Percentiles rank a stretch among this genome's conserved stretches.
Evolutionary conservation across 202 grass and related monocot species (phyloP).

Genomic region (Hordeum pubiflorum): DNA sequence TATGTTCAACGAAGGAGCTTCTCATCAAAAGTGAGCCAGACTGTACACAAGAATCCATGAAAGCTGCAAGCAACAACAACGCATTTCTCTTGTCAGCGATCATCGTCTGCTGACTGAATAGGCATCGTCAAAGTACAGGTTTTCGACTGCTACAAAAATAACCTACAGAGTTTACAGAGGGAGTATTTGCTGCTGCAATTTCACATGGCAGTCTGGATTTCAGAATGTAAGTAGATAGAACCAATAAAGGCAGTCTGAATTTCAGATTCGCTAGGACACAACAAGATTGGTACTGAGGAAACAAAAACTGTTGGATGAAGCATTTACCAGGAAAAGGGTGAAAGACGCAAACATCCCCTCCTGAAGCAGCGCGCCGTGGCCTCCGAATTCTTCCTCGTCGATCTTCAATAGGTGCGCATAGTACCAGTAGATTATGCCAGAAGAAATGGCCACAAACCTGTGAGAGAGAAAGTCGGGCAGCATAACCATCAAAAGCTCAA

Average conservation of each 20-base stretch:
- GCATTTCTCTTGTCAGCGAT: background rate
- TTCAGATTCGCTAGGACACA: background rate
- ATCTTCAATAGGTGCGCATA: slow-evolving; percentile 74
- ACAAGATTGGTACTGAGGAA: background rate
- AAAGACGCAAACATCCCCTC: slow-evolving; percentile 94
- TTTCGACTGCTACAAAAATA: too few relatives aligned
- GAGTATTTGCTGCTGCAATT: background rate
- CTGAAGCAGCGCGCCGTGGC: slow-evolving; percentile 80
- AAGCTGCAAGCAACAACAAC: slow-evolving; percentile 50
- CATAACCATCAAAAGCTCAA: background rate
- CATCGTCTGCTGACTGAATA: background rate
- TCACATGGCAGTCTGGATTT: background rate
- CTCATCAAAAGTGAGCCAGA: slow-evolving; percentile 78
- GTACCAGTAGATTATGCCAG: slow-evolving; percentile 77
- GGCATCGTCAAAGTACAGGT: too few relatives aligned
- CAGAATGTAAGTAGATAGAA: background rate
- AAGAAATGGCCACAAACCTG: slow-evolving; percentile 79
- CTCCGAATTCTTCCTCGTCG: slow-evolving; percentile 91
- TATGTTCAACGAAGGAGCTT: slow-evolving; percentile 20
- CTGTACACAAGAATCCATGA: slow-evolving; percentile 91
- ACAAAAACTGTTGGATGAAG: background rate
- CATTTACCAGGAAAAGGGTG: slow-evolving; percentile 86
- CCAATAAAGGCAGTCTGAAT: background rate
- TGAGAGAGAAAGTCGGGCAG: background rate
- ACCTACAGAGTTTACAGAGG: too few relatives aligned